These are phyloP conservation scores for Cladosporium sp. DNA, from an alignment of 2,329 filamentous ascomycete genomes.

Conservation along the genomic window DNA sequence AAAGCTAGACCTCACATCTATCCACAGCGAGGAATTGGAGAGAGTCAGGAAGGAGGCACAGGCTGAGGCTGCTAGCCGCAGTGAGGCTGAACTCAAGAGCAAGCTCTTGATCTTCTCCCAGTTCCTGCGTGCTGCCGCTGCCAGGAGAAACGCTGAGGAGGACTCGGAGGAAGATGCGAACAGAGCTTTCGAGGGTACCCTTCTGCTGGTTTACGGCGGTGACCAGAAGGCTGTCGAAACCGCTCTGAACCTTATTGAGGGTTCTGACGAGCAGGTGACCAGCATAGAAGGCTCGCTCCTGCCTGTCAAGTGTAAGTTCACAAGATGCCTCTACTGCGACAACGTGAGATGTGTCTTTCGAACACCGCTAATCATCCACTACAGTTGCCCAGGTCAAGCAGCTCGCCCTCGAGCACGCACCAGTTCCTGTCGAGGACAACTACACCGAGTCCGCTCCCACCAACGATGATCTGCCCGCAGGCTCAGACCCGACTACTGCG, in stretches of 20 bases:
- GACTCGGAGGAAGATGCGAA: slow-evolving; percentile 67
- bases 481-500: slow-evolving; percentile 63
- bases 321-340: neutral
- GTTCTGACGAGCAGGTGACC: slow-evolving; percentile 61
- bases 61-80: slow-evolving; percentile 48
- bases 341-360: neutral
- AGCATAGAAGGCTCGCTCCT: slow-evolving; percentile 63
- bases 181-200: slow-evolving; percentile 73
- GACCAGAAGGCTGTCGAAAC: slow-evolving; percentile 69
- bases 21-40: slow-evolving; percentile 56
- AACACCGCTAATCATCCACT: neutral
- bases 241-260: slow-evolving; percentile 73
- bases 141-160: slow-evolving; percentile 66
- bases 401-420: slow-evolving; percentile 42
- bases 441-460: slow-evolving; percentile 44
- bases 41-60: slow-evolving; percentile 52
- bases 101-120: slow-evolving; percentile 69
- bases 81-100: slow-evolving; percentile 50
- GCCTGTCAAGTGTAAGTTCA: slow-evolving; percentile 65
- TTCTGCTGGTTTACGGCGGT: slow-evolving; percentile 74
- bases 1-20: slow-evolving; percentile 51
- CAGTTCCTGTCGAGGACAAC: slow-evolving; percentile 52
- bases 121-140: slow-evolving; percentile 75
- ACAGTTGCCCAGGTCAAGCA: slow-evolving; percentile 36
- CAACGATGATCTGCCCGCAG: slow-evolving; percentile 19